Evolutionary conservation across 306 rosid genomes (phyloP).

Genomic region (Gastrolobium villosum): DNA sequence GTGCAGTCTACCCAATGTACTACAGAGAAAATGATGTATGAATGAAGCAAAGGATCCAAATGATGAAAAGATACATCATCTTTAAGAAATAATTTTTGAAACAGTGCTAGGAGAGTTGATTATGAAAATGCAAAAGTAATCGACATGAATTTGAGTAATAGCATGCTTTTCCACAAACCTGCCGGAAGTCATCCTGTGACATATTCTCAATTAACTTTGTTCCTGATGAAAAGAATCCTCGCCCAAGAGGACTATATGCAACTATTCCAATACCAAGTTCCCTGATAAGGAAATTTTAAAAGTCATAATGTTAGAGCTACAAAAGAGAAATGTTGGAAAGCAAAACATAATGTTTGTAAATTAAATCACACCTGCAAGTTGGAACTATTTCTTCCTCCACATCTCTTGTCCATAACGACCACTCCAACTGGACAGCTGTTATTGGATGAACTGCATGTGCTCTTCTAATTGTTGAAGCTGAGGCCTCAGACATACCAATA

Average conservation of each 20-base stretch:
- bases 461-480: constrained; percentile 76
- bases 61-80: too few relatives aligned
- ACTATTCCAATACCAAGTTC: constrained; percentile 77
- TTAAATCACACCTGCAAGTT: constrained; percentile 62
- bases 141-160: too few relatives aligned
- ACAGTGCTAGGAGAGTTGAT: too few relatives aligned
- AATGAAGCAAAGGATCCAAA: too few relatives aligned
- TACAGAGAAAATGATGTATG: too few relatives aligned
- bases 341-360: background rate
- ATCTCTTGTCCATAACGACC: constrained; percentile 75
- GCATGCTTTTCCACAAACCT: constrained; percentile 52
- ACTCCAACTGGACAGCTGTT: constrained; percentile 72
- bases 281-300: constrained; percentile 39
- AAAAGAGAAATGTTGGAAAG: background rate
- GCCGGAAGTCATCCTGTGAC: constrained; percentile 50
- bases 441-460: constrained; percentile 82
- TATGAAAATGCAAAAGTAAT: too few relatives aligned
- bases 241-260: constrained; percentile 76
- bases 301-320: background rate
- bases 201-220: constrained; percentile 53
- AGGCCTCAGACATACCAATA: constrained; percentile 75
- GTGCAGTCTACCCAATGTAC: background rate
- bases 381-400: constrained; percentile 70
- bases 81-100: too few relatives aligned
- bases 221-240: constrained; percentile 72